phyloP scores from a whole-genome alignment of 192 early-diverging fungal species.

The Coemansia sp. region DNA sequence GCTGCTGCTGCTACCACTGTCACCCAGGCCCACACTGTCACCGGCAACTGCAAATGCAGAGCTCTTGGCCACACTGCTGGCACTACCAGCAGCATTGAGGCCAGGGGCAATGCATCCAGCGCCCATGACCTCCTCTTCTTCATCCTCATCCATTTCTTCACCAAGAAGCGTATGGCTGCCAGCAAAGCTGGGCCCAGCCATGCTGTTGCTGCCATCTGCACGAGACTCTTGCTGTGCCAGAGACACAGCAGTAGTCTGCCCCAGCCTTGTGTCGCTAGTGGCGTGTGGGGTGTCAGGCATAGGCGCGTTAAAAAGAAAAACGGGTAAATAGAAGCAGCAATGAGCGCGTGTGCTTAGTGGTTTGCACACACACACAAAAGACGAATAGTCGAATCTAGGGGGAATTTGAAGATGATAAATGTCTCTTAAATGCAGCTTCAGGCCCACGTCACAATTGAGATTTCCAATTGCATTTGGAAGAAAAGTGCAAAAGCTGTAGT shows the following conservation, averaged over 20 bases:
- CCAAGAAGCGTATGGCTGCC: background rate
- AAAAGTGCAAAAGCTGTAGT: background rate
- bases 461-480: background rate
- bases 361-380: too few relatives aligned
- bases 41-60: background rate
- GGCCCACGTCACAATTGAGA: background rate
- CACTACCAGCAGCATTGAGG: too few relatives aligned
- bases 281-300: constrained; percentile 1
- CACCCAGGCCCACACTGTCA: background rate
- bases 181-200: background rate
- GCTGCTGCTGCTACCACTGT: background rate
- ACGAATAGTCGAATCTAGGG: too few relatives aligned
- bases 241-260: constrained; percentile 1
- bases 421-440: too few relatives aligned
- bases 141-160: constrained; percentile 5
- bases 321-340: background rate
- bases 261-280: background rate
- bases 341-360: background rate
- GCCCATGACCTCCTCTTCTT: constrained; percentile 30
- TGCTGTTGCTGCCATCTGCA: background rate
- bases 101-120: constrained; percentile 13
- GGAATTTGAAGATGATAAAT: too few relatives aligned
- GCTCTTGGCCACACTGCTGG: background rate
- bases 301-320: background rate
- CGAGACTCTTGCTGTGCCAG: background rate